Base-by-base conservation (phyloP, 2,329 filamentous ascomycete genomes). In the Dactylellina parvicollis region DNA sequence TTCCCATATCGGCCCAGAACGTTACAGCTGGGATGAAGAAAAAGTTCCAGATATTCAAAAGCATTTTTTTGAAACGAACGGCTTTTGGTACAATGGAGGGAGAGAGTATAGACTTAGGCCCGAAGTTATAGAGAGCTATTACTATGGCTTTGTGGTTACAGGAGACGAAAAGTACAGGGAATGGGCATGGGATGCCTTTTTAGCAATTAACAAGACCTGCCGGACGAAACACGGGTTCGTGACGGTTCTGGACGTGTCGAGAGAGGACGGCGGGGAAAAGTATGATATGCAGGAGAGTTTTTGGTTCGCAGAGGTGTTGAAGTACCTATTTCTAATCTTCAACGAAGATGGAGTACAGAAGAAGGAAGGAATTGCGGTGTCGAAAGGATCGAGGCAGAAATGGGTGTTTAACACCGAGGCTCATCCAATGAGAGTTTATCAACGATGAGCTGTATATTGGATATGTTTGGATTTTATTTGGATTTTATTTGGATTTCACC, bases 271-370 rank as follows among this genome's bases (percentile, higher is more conserved):
- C 8, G 90, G 90, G 0, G 80, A 81, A 0, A 87, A 85, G 65
- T 80, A 80, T 34, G 87, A 96, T 79, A 89, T 89, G 79, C 91
- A 94, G 84, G 91, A 96, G 81, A 92, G 89, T 77, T 96, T 95
- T 82, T 89, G 90, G 83, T 92, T 96, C 79, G 92, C 92, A 0
- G 92, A 96, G 83, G 90, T 92, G 75, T 79, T 96, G 80, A 96
- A 96, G 84, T 96, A 96, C 80, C 83, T 86, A 62, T 96, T 90
- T 81, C 80, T 96, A 76, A 90, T 92, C 14, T 81, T 80, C 71
- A 76, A 77, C 24, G 79, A 64, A 10, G 32, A 42, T 20, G 16
- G 54, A 20, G 50, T 71, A n/a, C 66, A 71, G 24, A 20, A 20
- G n/a, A 40, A 38, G 7, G 55, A 76, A 22, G 49, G 46, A 14